phyloP scores from a whole-genome alignment of 257 asterid species.

The Solanum chaucha region DNA sequence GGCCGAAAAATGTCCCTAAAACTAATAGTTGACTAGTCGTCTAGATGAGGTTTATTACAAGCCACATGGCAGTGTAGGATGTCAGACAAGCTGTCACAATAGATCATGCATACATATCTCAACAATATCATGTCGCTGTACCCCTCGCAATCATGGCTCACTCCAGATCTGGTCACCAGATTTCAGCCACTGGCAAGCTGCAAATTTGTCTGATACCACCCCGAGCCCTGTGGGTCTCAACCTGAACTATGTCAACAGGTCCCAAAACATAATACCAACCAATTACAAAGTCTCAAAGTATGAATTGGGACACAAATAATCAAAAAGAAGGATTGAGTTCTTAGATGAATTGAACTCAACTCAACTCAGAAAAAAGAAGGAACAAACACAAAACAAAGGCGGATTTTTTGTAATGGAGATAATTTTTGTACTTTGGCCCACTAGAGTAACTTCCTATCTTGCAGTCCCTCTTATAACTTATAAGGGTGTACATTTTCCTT shows the following conservation, averaged over 20 bases:
- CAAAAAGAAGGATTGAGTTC: not conserved
- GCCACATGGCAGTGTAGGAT: not conserved
- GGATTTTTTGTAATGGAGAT: not conserved
- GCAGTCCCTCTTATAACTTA: slow-evolving; percentile 10
- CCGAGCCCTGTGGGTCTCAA: not conserved
- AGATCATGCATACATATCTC: too few relatives aligned
- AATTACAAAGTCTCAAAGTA: not conserved
- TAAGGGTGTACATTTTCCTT: not conserved
- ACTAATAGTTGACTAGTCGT: not conserved
- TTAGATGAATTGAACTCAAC: not conserved
- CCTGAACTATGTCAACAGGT: not conserved
- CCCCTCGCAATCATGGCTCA: not conserved
- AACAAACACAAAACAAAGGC: not conserved
- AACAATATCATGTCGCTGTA: not conserved
- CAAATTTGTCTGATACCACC: not conserved
- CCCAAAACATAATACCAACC: not conserved
- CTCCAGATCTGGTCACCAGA: not conserved
- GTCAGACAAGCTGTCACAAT: not conserved
- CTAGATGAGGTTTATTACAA: not conserved
- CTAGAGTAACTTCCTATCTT: not conserved
- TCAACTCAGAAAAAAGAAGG: not conserved
- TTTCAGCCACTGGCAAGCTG: not conserved
- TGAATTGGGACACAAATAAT: not conserved
- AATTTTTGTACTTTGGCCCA: not conserved
- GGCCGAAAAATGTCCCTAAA: not conserved